Evolutionary conservation across 208 protist genomes (phyloP).

Genomic region (Crithidia fasciculata): DNA sequence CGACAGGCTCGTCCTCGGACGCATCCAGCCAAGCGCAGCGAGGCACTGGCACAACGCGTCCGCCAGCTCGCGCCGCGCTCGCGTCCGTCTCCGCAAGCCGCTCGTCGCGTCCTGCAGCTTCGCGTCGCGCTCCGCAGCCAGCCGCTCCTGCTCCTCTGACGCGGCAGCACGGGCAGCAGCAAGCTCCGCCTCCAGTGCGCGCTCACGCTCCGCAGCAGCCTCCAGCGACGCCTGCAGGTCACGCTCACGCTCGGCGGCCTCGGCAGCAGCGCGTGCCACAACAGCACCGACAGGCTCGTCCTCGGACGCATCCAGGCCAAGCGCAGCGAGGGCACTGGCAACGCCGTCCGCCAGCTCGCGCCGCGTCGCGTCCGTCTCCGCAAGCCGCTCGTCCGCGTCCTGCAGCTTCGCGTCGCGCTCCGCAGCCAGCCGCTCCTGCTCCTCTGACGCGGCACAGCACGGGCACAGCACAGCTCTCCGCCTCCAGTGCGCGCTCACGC

Average conservation of each 20-base stretch:
- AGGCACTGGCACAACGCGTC: constrained; percentile 12
- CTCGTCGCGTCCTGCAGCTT: neutral
- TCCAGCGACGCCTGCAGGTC: constrained; percentile 12
- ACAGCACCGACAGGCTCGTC: neutral
- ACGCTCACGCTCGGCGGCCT: constrained; percentile 23
- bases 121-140: too few relatives aligned
- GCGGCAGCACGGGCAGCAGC: neutral
- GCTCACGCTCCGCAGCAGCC: constrained; percentile 1
- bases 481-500: constrained; percentile 15
- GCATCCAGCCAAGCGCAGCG: constrained; percentile 4
- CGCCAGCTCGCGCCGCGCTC: constrained; percentile 1
- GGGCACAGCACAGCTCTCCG: constrained; percentile 1
- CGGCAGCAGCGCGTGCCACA: constrained; percentile 17
- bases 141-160: too few relatives aligned
- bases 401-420: neutral
- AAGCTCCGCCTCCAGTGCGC: neutral
- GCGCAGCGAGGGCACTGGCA: constrained; percentile 12
- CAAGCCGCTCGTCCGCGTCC: constrained; percentile 6
- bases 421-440: constrained; percentile 11
- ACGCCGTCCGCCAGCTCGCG: constrained; percentile 10
- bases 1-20: neutral
- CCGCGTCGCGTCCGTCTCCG: constrained; percentile 1
- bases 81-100: constrained; percentile 7
- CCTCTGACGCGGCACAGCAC: neutral
- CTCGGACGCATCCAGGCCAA: neutral